Evolutionary conservation across 2,329 filamentous ascomycete genomes (phyloP).

Genomic region (Cercospora brassicicola): DNA sequence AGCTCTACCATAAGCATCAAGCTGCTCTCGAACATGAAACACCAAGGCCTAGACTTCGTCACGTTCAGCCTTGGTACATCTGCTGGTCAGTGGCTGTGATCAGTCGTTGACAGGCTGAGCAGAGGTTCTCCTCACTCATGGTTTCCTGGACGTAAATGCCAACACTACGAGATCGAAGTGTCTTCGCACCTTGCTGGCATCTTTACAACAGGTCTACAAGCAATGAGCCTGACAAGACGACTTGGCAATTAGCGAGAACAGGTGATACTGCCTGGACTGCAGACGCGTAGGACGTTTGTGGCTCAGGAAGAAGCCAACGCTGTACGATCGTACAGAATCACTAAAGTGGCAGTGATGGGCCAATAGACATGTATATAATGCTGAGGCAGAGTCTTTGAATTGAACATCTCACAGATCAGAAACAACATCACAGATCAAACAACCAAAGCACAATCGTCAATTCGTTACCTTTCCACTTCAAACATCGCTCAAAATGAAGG

Average conservation of each 20-base stretch:
- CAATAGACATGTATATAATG: not conserved
- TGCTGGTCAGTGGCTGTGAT: not conserved
- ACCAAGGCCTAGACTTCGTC: not conserved
- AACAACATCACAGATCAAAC: not conserved
- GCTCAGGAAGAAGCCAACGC: not conserved
- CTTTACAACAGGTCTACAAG: not conserved
- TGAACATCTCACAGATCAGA: not conserved
- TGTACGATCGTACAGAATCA: not conserved
- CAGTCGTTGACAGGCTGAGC: not conserved
- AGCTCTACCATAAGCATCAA: not conserved
- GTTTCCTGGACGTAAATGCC: not conserved
- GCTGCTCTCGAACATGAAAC: not conserved
- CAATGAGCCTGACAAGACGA: not conserved
- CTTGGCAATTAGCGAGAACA: slow-evolving; percentile 3
- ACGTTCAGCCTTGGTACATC: not conserved
- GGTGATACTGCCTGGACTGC: not conserved
- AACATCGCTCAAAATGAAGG: not conserved
- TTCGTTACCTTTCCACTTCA: not conserved
- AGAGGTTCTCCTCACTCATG: not conserved
- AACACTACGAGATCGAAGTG: not conserved
- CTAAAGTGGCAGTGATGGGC: not conserved
- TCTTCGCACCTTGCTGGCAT: not conserved
- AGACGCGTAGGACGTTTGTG: not conserved
- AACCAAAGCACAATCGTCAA: not conserved
- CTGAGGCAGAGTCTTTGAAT: not conserved